Conservation (phyloP, 805 yeast genomes). For the Zygoascus bituminiphila region DNA sequence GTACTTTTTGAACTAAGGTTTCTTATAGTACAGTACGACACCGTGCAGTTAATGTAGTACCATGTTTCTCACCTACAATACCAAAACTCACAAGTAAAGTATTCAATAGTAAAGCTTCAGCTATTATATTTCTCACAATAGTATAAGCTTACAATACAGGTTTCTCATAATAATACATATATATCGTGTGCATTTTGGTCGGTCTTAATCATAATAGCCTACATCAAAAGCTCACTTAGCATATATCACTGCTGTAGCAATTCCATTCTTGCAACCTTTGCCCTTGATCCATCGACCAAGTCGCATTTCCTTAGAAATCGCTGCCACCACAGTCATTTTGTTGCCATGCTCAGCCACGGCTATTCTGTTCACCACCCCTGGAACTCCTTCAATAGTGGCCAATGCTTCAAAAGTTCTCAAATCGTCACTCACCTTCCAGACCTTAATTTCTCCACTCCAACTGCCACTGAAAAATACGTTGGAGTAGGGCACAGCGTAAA, state of each 20-base stretch:
- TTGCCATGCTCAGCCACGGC: conserved; percentile 18
- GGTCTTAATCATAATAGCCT: too few relatives aligned
- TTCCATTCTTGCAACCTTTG: conserved; percentile 59
- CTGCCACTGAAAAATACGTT: conserved; percentile 85
- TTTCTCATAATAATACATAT: too few relatives aligned
- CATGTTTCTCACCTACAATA: too few relatives aligned
- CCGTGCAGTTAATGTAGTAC: too few relatives aligned
- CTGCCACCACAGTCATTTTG: conserved; percentile 42
- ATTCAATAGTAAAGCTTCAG: too few relatives aligned
- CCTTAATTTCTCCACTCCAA: conserved; percentile 65
- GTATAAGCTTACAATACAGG: too few relatives aligned
- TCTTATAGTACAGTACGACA: too few relatives aligned
- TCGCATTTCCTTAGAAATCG: conserved; percentile 77
- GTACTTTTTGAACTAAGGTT: too few relatives aligned
- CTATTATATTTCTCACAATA: too few relatives aligned
- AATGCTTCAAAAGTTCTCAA: conserved; percentile 51
- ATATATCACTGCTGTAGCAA: conserved; percentile 34
- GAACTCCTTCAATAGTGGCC: conserved; percentile 49
- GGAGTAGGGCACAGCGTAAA: conserved; percentile 76
- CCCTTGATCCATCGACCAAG: conserved; percentile 77
- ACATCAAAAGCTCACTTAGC: too few relatives aligned
- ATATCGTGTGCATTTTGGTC: too few relatives aligned
- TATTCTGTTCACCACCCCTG: conserved; percentile 45
- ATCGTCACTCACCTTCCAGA: conserved; percentile 69
- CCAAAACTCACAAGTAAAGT: too few relatives aligned